Evolutionary conservation across 2,329 filamentous ascomycete species (phyloP), one percentile per base, ranked within the genome.

Genomic region (Tolypocladium paradoxum): DNA sequence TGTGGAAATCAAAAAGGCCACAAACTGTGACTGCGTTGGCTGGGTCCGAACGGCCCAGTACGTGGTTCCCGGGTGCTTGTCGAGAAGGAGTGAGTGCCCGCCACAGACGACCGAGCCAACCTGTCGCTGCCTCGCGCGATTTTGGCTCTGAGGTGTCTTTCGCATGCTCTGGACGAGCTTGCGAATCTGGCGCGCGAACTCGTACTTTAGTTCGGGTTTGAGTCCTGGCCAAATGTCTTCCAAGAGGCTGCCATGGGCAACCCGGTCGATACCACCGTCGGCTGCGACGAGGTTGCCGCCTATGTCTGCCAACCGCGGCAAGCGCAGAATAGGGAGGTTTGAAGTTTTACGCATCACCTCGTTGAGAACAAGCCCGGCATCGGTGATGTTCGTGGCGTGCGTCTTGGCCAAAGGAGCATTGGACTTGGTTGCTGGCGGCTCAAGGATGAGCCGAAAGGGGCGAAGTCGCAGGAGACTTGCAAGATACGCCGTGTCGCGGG

Each of bases 161-260:
- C 64, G 58, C 58, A 68, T 59, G 27, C 52, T 50, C 7, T 53
- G 52, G 36, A 68, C 52, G 8, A 67, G 52, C 24, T 58, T 60
- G n/a, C 64, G 59, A 20, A 68, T 55, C 52, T 66, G 62, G 9
- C 55, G 58, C 14, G 57, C 58, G 31, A 60, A 60, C n/a, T 52
- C 20, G 29, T 54, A 59, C 53, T 68, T 68, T 34, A 56, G 38
- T 8, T 50, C 27, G 6, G 58, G 52, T 7, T 54, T 53, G 22
- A 68, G 52, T 1, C 22, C 53, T 6, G 53, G 49, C 66, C 66
- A 68, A 6, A 64, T 29, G 14, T 63, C 60, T 43, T 68, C 64
- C 12, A 68, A 55, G 12, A 67, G 49, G 43, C 60, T 55, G 9
- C 66, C 66, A 34, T 57, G 52, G 1, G 59, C 50, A 2, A 49